phyloP scores from a whole-genome alignment of 2,329 filamentous ascomycete genomes.

The Fusarium sp. region DNA sequence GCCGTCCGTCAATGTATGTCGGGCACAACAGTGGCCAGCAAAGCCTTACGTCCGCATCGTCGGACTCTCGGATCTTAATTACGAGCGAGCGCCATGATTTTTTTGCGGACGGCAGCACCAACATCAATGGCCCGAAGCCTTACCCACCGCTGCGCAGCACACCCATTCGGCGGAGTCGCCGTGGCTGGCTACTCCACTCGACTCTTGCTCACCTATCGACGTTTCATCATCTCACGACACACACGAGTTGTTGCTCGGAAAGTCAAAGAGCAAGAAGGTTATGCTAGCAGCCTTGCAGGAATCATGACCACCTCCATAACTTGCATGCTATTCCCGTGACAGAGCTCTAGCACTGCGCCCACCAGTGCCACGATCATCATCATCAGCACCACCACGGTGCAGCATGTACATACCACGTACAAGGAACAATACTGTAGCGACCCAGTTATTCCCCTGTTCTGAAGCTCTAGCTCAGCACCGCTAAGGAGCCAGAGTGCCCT shows the following conservation, averaged over 20 bases:
- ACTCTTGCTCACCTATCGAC: conserved; percentile 20
- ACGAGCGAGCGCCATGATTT: conserved; percentile 35
- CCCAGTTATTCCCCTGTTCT: conserved; percentile 23
- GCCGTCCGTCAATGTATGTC: conserved; percentile 1
- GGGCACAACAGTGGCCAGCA: not conserved
- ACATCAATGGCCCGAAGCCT: not conserved
- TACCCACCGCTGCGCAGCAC: conserved; percentile 13
- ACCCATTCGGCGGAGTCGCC: conserved; percentile 29
- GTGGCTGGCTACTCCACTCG: conserved; percentile 24
- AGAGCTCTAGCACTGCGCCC: conserved; percentile 1
- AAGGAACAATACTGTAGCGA: conserved; percentile 8
- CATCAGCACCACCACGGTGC: not conserved
- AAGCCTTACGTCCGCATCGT: conserved; percentile 28
- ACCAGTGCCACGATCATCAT: not conserved
- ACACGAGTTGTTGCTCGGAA: not conserved
- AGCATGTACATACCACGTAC: conserved; percentile 14
- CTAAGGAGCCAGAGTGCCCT: conserved; percentile 26
- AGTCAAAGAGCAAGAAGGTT: not conserved
- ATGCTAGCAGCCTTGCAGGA: conserved; percentile 3
- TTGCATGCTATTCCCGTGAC: conserved; percentile 13
- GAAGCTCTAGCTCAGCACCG: conserved; percentile 15
- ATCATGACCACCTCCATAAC: not conserved
- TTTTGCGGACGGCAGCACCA: not conserved
- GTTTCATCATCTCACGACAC: conserved; percentile 29
- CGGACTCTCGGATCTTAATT: conserved; percentile 40